Conservation (phyloP, 2,329 filamentous ascomycete species). For the Venturia aucupariae region DNA sequence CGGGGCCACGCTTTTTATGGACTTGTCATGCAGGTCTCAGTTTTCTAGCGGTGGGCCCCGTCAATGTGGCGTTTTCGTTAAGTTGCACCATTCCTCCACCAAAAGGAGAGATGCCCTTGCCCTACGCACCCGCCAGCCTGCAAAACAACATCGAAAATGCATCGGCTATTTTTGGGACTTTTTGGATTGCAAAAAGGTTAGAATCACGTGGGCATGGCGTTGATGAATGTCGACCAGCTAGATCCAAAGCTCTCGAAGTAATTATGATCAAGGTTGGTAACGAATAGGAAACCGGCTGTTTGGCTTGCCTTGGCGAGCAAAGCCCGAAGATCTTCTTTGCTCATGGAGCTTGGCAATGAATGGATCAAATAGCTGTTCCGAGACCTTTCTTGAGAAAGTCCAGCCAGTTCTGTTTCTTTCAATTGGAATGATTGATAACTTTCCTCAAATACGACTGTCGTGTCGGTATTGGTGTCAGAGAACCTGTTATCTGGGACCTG, state of each 20-base stretch:
- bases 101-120: neutral
- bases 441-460: conserved; percentile 3
- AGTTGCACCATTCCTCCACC: neutral
- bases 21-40: neutral
- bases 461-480: conserved; percentile 3
- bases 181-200: neutral
- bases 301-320: neutral
- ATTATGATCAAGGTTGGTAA: conserved; percentile 1
- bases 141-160: neutral
- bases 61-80: conserved; percentile 6
- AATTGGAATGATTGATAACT: neutral
- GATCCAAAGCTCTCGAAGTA: conserved; percentile 2
- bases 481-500: neutral
- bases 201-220: neutral
- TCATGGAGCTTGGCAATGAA: neutral
- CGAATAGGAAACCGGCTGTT: neutral
- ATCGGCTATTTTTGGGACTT: neutral
- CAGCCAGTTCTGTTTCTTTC: neutral
- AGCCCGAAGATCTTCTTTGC: neutral
- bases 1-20: conserved; percentile 2
- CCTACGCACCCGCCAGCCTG: neutral
- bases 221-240: neutral
- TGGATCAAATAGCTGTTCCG: conserved; percentile 8
- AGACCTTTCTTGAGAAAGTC: neutral
- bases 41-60: neutral